Conservation (phyloP, 2,329 filamentous ascomycete species). For the Alternaria burnsii region DNA sequence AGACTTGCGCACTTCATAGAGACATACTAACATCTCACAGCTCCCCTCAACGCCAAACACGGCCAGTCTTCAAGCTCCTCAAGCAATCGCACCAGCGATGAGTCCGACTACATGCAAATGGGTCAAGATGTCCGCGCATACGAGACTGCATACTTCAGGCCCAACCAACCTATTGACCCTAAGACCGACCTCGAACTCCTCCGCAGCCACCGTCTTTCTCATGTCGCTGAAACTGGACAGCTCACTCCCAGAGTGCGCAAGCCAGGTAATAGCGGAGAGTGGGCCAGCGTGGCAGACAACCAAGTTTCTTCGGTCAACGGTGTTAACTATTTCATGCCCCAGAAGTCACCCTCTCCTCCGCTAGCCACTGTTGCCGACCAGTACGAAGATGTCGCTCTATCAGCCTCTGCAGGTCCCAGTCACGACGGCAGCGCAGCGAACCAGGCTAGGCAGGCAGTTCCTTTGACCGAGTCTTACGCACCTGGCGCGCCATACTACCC, state of each 20-base stretch:
- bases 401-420: constrained; percentile 21
- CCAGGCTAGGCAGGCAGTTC: constrained; percentile 43
- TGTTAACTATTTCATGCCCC: constrained; percentile 50
- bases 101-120: constrained; percentile 47
- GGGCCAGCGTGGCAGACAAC: constrained; percentile 48
- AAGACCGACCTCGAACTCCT: constrained; percentile 52
- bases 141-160: constrained; percentile 46
- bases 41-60: constrained; percentile 21
- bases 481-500: constrained; percentile 44
- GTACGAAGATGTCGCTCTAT: constrained; percentile 20
- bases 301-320: constrained; percentile 43
- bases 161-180: constrained; percentile 41
- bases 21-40: constrained; percentile 26
- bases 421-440: constrained; percentile 37
- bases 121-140: constrained; percentile 41
- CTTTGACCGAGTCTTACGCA: constrained; percentile 50
- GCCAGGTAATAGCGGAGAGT: constrained; percentile 50
- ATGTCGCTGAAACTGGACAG: constrained; percentile 61
- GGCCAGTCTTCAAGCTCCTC: constrained; percentile 39
- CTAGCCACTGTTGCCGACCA: constrained; percentile 29
- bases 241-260: constrained; percentile 53
- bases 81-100: constrained; percentile 46
- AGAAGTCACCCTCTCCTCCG: constrained; percentile 49
- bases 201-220: constrained; percentile 58
- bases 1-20: not conserved